phyloP scores from a whole-genome alignment of 371 early-diverging fungal genomes.

The Mortierella sp. region DNA sequence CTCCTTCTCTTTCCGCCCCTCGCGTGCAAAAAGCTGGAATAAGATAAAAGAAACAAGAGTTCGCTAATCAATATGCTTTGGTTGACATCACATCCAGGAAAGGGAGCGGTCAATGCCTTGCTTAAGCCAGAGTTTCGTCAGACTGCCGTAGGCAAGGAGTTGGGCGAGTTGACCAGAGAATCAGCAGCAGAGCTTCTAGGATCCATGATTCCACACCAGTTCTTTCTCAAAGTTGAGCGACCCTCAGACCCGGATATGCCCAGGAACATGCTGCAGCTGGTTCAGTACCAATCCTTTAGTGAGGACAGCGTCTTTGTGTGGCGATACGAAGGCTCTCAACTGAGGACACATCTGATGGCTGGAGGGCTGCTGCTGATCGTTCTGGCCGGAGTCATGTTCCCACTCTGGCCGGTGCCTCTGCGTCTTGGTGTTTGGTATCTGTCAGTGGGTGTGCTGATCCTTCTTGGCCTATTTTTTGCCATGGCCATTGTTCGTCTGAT shows the following conservation, averaged over 20 bases:
- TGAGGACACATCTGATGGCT: conserved; percentile 80
- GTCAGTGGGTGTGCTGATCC: conserved; percentile 77
- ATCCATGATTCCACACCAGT: conserved; percentile 75
- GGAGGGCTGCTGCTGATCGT: conserved; percentile 80
- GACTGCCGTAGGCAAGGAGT: conserved; percentile 60
- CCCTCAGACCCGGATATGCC: conserved; percentile 66
- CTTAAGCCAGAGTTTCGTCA: conserved; percentile 77
- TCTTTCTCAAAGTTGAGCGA: conserved; percentile 80
- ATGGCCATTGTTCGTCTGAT: conserved; percentile 92
- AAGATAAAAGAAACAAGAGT: too few relatives aligned
- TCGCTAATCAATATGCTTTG: too few relatives aligned
- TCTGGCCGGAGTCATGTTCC: conserved; percentile 96
- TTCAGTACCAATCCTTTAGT: conserved; percentile 75
- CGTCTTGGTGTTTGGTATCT: conserved; percentile 93
- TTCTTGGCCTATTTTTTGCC: conserved; percentile 92
- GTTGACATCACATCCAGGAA: too few relatives aligned
- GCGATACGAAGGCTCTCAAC: background rate
- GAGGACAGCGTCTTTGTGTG: conserved; percentile 93
- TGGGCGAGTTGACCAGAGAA: conserved; percentile 68
- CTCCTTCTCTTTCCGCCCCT: too few relatives aligned
- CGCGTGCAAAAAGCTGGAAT: background rate
- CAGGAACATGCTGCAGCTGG: conserved; percentile 66
- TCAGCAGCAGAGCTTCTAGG: conserved; percentile 76
- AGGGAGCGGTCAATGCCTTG: conserved; percentile 89
- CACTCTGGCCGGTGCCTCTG: conserved; percentile 94